These are phyloP conservation scores for Blechomonas ayalai DNA, from an alignment of 208 protist genomes.

Conservation along the genomic window DNA sequence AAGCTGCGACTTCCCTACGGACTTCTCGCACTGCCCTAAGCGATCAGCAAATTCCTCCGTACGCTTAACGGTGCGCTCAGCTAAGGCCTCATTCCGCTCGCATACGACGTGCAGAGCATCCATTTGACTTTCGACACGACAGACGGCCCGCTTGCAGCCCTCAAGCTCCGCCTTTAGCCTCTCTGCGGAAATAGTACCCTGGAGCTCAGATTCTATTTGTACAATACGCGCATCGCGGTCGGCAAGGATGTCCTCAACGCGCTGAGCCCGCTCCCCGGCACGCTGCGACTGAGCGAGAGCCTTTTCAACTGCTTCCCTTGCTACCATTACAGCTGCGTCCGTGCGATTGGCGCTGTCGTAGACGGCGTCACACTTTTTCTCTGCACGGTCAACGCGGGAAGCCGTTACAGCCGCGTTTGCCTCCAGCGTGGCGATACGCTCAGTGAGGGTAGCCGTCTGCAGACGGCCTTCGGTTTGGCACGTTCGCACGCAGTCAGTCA, in stretches of 20 bases:
- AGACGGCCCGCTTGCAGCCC: conserved; percentile 36
- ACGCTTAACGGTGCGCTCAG: conserved; percentile 19
- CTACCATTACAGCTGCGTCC: conserved; percentile 23
- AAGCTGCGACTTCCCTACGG: conserved; percentile 6
- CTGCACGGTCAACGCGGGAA: conserved; percentile 53
- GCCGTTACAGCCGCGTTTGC: conserved; percentile 29
- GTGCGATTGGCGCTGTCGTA: conserved; percentile 30
- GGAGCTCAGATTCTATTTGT: conserved; percentile 52
- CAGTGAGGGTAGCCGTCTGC: conserved; percentile 28
- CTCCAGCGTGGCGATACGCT: conserved; percentile 68
- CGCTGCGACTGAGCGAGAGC: conserved; percentile 11
- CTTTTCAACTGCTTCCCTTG: conserved; percentile 23
- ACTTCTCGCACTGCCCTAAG: conserved; percentile 24
- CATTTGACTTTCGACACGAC: conserved; percentile 53
- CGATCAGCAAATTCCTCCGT: conserved; percentile 17
- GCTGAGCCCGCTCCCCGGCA: conserved; percentile 36
- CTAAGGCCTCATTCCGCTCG: conserved; percentile 34
- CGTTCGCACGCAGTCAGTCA: conserved; percentile 36
- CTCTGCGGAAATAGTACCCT: conserved; percentile 36
- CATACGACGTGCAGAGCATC: conserved; percentile 37
- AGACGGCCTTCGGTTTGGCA: conserved; percentile 46
- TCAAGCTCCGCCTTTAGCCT: conserved; percentile 57
- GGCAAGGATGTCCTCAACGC: conserved; percentile 41
- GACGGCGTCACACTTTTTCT: conserved; percentile 58
- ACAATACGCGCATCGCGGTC: conserved; percentile 57